These are phyloP conservation scores for Citrus maxima DNA, from an alignment of 345 rosid genomes.

Conservation along the genomic window DNA sequence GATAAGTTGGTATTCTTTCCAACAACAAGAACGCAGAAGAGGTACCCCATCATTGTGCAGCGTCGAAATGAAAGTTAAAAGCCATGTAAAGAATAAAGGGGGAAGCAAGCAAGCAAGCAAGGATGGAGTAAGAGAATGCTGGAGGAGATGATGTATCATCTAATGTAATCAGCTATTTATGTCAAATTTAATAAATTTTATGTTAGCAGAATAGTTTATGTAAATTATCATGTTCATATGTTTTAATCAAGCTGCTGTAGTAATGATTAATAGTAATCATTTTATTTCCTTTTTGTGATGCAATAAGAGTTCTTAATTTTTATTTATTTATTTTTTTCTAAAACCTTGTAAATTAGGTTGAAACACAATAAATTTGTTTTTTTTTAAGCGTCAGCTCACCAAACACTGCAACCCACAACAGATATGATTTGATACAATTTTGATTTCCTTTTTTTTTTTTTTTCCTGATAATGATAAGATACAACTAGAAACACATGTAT, in stretches of 20 bases:
- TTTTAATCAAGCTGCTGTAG: neutral
- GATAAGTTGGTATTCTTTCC: slow-evolving; percentile 92
- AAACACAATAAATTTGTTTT: too few species aligned
- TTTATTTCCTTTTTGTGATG: neutral
- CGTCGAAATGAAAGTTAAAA: slow-evolving; percentile 30
- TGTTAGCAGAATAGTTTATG: slow-evolving; percentile 8
- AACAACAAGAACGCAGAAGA: slow-evolving; percentile 86
- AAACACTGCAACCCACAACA: neutral
- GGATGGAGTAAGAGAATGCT: neutral
- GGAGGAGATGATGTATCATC: slow-evolving; percentile 7
- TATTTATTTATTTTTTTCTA: neutral
- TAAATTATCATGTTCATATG: slow-evolving; percentile 15
- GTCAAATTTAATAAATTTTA: slow-evolving; percentile 3
- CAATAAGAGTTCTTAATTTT: neutral
- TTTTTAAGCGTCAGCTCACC: neutral
- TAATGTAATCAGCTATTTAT: neutral
- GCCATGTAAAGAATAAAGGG: neutral
- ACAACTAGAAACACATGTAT: neutral
- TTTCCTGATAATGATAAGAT: too few species aligned
- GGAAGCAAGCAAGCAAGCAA: neutral
- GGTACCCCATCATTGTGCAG: slow-evolving; percentile 70
- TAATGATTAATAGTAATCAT: neutral
- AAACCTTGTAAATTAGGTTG: too few species aligned
- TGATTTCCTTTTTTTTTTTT: too few species aligned
- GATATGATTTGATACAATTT: neutral